Evolutionary conservation across 2,329 filamentous ascomycete species (phyloP).

Genomic region (Sporothrix mexicana): DNA sequence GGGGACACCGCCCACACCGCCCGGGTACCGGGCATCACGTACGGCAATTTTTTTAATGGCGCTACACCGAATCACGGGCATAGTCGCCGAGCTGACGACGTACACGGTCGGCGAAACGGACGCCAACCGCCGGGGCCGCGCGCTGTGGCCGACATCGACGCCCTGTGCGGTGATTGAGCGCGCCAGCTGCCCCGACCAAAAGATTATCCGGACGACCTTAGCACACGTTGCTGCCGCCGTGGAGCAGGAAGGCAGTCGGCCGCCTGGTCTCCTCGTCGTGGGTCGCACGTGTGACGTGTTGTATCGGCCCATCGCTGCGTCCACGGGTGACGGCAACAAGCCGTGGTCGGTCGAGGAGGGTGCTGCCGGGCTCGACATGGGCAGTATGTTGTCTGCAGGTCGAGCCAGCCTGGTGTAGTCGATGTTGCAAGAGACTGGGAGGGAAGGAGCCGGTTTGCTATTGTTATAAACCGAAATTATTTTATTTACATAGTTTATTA

Average conservation of each 20-base stretch:
- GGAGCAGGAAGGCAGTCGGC: slow-evolving; percentile 85
- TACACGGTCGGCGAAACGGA: slow-evolving; percentile 45
- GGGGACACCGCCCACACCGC: slow-evolving; percentile 80
- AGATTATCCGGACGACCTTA: slow-evolving; percentile 87
- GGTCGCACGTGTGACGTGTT: slow-evolving; percentile 84
- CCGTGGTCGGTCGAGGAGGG: slow-evolving; percentile 38
- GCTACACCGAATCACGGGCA: slow-evolving; percentile 77
- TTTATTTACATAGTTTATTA: too few relatives aligned
- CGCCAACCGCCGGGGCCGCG: slow-evolving; percentile 41
- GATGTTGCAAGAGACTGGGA: too few relatives aligned
- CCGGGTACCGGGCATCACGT: slow-evolving; percentile 74
- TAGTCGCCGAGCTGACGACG: slow-evolving; percentile 73
- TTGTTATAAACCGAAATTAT: too few relatives aligned
- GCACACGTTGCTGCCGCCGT: slow-evolving; percentile 80
- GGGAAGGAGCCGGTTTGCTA: too few relatives aligned
- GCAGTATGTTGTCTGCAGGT: slow-evolving; percentile 10
- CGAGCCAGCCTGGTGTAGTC: slow-evolving; percentile 23
- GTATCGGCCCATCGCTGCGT: neutral
- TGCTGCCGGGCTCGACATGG: slow-evolving; percentile 35
- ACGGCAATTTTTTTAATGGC: slow-evolving; percentile 97
- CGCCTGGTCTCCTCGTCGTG: slow-evolving; percentile 86
- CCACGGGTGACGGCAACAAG: neutral
- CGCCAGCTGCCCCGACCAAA: slow-evolving; percentile 91
- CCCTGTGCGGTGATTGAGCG: slow-evolving; percentile 93
- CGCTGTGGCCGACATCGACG: slow-evolving; percentile 72